Conservation (phyloP, 129 eudicot species). For the carrot (Daucus carota) region DNA sequence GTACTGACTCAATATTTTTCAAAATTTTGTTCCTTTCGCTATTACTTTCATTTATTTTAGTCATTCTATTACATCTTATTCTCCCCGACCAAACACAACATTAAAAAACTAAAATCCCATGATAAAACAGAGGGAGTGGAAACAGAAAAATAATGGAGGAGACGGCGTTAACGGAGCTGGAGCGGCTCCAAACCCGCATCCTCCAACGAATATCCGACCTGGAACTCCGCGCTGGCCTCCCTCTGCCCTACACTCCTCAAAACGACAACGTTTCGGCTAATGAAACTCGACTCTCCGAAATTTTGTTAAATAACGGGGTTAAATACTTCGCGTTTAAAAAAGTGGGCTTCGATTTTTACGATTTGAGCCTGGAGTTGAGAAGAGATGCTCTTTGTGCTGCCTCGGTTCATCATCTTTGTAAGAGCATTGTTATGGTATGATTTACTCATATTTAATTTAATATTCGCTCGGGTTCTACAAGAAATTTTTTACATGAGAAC, state of each 20-base stretch:
- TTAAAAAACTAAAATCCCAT: too few species aligned
- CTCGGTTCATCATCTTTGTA: constrained; percentile 86
- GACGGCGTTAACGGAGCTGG: constrained; percentile 37
- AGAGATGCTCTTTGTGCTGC: constrained; percentile 68
- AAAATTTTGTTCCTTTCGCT: too few species aligned
- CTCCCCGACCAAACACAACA: too few species aligned
- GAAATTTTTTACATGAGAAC: not conserved
- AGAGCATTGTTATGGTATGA: constrained; percentile 89
- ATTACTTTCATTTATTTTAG: too few species aligned
- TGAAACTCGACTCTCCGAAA: constrained; percentile 65
- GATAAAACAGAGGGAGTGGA: too few species aligned
- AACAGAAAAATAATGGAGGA: not conserved
- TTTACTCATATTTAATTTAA: not conserved
- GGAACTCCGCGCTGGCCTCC: constrained; percentile 41
- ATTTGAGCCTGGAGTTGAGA: constrained; percentile 59
- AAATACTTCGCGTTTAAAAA: constrained; percentile 63
- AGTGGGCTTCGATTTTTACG: constrained; percentile 74
- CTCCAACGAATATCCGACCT: constrained; percentile 58
- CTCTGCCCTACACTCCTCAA: constrained; percentile 12
- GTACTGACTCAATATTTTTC: too few species aligned
- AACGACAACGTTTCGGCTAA: constrained; percentile 36
- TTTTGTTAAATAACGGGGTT: constrained; percentile 45
- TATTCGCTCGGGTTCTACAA: not conserved
- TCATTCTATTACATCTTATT: too few species aligned
- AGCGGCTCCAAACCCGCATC: constrained; percentile 56